Evolutionary conservation across 495 filamentous ascomycete genomes (phyloP).

Genomic region (Penicillium herquei): DNA sequence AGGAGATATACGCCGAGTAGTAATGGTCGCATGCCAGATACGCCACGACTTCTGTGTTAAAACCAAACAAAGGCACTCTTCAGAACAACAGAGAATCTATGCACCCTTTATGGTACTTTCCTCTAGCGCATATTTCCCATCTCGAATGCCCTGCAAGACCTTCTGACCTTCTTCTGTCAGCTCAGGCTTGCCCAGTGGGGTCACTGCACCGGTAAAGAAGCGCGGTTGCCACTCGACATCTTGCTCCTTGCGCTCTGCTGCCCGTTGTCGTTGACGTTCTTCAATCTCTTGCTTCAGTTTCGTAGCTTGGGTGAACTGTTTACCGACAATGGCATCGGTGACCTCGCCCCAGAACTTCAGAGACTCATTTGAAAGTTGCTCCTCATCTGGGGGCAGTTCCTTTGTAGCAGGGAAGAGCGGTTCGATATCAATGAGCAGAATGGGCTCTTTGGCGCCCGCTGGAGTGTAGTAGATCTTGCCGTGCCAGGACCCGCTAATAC

Average conservation of each 20-base stretch:
- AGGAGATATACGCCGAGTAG: slow-evolving; percentile 14
- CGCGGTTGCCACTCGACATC: slow-evolving; percentile 76
- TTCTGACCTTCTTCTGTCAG: slow-evolving; percentile 73
- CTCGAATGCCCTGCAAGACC: slow-evolving; percentile 67
- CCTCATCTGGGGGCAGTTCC: slow-evolving; percentile 66
- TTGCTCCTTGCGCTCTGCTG: slow-evolving; percentile 67
- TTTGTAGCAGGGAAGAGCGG: slow-evolving; percentile 78
- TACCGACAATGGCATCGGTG: slow-evolving; percentile 80
- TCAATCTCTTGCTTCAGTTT: slow-evolving; percentile 87
- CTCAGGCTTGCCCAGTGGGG: slow-evolving; percentile 72
- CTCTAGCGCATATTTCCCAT: slow-evolving; percentile 54
- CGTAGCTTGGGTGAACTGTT: slow-evolving; percentile 82
- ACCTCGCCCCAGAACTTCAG: slow-evolving; percentile 84
- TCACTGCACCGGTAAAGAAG: slow-evolving; percentile 78
- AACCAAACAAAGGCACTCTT: slow-evolving; percentile 9
- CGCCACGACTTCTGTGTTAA: slow-evolving; percentile 17
- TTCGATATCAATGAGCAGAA: slow-evolving; percentile 79
- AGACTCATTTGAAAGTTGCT: slow-evolving; percentile 87
- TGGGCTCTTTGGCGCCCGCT: slow-evolving; percentile 57
- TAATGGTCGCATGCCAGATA: slow-evolving; percentile 32
- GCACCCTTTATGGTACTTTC: slow-evolving; percentile 46
- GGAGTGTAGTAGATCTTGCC: slow-evolving; percentile 67
- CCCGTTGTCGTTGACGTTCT: slow-evolving; percentile 81
- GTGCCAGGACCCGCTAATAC: slow-evolving; percentile 81
- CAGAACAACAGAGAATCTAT: slow-evolving; percentile 21